Evolutionary conservation across 2,329 filamentous ascomycete genomes (phyloP).

Genomic region (Neoarthrinium moseri): DNA sequence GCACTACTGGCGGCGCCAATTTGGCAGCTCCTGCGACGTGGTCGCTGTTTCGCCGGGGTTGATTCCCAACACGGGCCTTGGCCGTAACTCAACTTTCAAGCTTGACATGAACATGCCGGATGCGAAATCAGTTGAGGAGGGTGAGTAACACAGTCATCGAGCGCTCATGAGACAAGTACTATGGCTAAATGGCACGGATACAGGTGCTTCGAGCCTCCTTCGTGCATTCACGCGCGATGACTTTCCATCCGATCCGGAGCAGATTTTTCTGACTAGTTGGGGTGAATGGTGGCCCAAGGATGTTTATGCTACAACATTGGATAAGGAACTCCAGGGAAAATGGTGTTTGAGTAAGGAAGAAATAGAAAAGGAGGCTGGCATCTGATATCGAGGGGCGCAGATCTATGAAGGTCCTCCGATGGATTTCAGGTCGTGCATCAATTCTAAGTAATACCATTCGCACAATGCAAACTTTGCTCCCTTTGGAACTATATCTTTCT

Average conservation of each 20-base stretch:
- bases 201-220: slow-evolving; percentile 45
- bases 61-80: slow-evolving; percentile 46
- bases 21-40: slow-evolving; percentile 41
- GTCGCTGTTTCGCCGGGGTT: slow-evolving; percentile 54
- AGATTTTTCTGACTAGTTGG: slow-evolving; percentile 55
- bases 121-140: slow-evolving; percentile 46
- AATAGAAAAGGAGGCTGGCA: slow-evolving; percentile 43
- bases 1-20: slow-evolving; percentile 56
- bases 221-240: slow-evolving; percentile 42
- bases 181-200: neutral
- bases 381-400: neutral
- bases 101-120: slow-evolving; percentile 36
- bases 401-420: neutral
- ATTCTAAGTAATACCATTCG: too few species aligned
- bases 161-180: neutral
- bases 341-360: slow-evolving; percentile 47
- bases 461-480: too few species aligned
- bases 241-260: slow-evolving; percentile 48
- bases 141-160: slow-evolving; percentile 23
- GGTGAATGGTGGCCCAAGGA: slow-evolving; percentile 54
- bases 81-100: slow-evolving; percentile 26
- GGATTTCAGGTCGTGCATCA: neutral
- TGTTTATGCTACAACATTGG: slow-evolving; percentile 37
- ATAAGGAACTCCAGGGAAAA: slow-evolving; percentile 48
- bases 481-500: too few species aligned